Base-by-base conservation (phyloP, 139 green algal genomes). In the Chlamydomonas incerta region DNA sequence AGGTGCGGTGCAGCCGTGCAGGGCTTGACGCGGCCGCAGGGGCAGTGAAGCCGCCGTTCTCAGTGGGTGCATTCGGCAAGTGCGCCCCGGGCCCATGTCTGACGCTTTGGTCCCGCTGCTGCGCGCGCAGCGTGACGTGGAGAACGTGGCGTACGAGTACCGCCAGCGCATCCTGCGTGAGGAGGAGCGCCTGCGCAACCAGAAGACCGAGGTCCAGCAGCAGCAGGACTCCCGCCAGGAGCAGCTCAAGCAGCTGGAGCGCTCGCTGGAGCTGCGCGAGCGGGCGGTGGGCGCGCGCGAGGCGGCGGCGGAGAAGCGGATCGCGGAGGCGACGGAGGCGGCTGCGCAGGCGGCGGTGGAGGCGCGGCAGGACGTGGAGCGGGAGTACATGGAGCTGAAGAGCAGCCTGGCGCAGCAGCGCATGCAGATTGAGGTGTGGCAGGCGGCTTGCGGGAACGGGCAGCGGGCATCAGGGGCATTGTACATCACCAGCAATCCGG, bases 51-150 rank as follows among this genome's bases (percentile, higher is more conserved):
- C 24, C 9, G 60, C 18, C 8, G 20, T 15, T 58, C 15, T 11
- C 52, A 58, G 52, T 58, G 20, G 18, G 55, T 24, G 9, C 55
- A 18, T 18, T 62, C 17, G 41, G 41, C 41, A 50, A 8, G 41
- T n/a, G n/a, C n/a, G n/a, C n/a, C n/a, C n/a, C n/a, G n/a, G n/a
- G n/a, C n/a, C n/a, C n/a, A n/a, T n/a, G n/a, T n/a, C n/a, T n/a
- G n/a, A n/a, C n/a, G n/a, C n/a, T n/a, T n/a, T n/a, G n/a, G n/a
- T n/a, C n/a, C n/a, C n/a, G n/a, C n/a, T n/a, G n/a, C n/a, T n/a
- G n/a, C n/a, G n/a, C n/a, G n/a, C 74, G 69, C 85, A 93, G 87
- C 81, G 87, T 5, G 92, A 93, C 31, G 86, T 94, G 50, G 90
- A 95, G 89, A 72, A 68, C 37, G 74, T 88, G 13, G 89, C 90